These are phyloP conservation scores for Miamiensis avidus DNA, from an alignment of 169 alveolate species.

Conservation along the genomic window DNA sequence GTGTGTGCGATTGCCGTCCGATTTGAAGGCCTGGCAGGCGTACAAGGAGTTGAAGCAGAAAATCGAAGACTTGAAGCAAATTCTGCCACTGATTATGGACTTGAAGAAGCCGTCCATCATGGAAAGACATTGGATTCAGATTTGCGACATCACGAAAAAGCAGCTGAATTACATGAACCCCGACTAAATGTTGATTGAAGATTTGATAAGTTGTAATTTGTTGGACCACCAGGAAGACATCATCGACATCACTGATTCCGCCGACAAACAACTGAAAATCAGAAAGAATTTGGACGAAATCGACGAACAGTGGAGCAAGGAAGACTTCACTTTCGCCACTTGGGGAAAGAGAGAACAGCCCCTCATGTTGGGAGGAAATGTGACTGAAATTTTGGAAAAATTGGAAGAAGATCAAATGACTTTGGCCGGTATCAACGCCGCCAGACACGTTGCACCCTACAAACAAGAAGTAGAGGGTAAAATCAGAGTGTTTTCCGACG, in stretches of 20 bases:
- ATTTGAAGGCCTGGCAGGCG: conserved; percentile 93
- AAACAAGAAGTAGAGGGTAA: conserved; percentile 87
- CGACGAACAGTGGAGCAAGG: conserved; percentile 90
- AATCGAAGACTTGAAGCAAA: conserved; percentile 88
- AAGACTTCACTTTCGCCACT: conserved; percentile 92
- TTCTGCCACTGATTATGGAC: conserved; percentile 91
- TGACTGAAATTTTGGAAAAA: conserved; percentile 90
- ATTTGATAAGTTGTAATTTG: conserved; percentile 86
- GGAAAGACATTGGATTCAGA: conserved; percentile 94
- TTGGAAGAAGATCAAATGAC: conserved; percentile 93
- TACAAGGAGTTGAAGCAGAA: conserved; percentile 92
- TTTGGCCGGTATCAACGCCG: conserved; percentile 90
- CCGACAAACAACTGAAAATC: conserved; percentile 94
- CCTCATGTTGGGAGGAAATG: conserved; percentile 90
- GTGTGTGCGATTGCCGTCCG: conserved; percentile 93
- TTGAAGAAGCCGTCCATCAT: conserved; percentile 90
- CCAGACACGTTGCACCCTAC: conserved; percentile 94
- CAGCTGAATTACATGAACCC: conserved; percentile 74
- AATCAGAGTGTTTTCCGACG: conserved; percentile 91
- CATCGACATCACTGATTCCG: conserved; percentile 95
- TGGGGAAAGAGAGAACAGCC: conserved; percentile 91
- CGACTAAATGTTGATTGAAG: conserved; percentile 87
- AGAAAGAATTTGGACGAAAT: conserved; percentile 92
- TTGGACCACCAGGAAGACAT: conserved; percentile 89
- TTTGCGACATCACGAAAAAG: conserved; percentile 85